These are phyloP conservation scores for Candida maris DNA, from an alignment of 805 yeast species.

Conservation along the genomic window DNA sequence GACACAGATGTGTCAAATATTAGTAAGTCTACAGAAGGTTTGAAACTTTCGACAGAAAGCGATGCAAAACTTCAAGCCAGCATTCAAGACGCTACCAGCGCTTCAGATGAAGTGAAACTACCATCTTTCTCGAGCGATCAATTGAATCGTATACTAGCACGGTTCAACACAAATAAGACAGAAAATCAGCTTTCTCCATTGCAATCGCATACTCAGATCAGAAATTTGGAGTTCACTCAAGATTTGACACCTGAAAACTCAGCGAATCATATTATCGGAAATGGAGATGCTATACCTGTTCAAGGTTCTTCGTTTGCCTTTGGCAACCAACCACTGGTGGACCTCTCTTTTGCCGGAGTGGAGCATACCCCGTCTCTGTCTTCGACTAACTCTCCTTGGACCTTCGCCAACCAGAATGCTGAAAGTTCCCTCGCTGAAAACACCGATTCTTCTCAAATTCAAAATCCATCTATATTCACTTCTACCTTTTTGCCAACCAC, in stretches of 20 bases:
- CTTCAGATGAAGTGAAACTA: not conserved
- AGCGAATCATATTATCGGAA: no score
- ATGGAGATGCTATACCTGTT: no score
- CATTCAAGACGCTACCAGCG: no score
- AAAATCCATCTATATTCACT: conserved; percentile 6
- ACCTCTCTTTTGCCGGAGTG: conserved; percentile 9
- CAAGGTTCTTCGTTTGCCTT: conserved; percentile 1
- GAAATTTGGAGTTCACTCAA: no score
- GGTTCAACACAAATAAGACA: conserved; percentile 5
- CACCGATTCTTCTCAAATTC: not conserved
- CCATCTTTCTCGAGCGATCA: conserved; percentile 17
- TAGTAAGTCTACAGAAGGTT: no score
- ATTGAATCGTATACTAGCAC: conserved; percentile 13
- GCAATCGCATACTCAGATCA: not conserved
- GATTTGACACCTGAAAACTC: no score
- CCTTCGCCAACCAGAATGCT: conserved; percentile 4
- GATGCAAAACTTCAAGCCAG: no score
- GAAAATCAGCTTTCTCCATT: not conserved
- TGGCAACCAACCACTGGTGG: conserved; percentile 11
- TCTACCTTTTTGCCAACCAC: conserved; percentile 4
- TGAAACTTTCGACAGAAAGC: no score
- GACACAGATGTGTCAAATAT: no score
- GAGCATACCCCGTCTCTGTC: conserved; percentile 6
- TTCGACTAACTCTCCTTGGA: conserved; percentile 11
- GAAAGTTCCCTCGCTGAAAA: not conserved